Conservation (phyloP, 192 early-diverging fungal genomes). For the Umbelopsis vinacea region DNA sequence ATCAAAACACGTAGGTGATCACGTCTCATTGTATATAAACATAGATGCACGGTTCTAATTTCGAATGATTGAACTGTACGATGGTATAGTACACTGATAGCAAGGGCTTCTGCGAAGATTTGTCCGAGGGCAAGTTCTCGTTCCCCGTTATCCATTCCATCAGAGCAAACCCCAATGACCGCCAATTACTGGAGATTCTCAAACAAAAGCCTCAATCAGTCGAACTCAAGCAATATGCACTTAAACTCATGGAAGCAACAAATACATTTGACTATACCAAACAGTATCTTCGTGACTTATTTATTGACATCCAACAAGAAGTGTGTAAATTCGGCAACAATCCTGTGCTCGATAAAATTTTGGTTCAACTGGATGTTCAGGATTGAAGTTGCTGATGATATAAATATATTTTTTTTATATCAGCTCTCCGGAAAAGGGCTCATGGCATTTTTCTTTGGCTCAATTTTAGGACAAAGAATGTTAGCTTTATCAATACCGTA, state of each 20-base stretch:
- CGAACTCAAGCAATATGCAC: slow-evolving; percentile 80
- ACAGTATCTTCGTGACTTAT: slow-evolving; percentile 54
- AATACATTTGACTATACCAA: slow-evolving; percentile 71
- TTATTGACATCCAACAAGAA: slow-evolving; percentile 58
- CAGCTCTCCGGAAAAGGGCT: not conserved
- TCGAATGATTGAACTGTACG: not conserved
- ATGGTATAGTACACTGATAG: slow-evolving; percentile 66
- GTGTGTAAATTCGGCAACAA: slow-evolving; percentile 75
- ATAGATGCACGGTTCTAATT: not conserved
- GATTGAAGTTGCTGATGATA: not conserved
- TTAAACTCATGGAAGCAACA: slow-evolving; percentile 69
- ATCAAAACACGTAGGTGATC: slow-evolving; percentile 44
- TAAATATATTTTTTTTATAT: not conserved
- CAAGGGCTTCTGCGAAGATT: slow-evolving; percentile 91
- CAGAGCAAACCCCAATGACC: slow-evolving; percentile 41
- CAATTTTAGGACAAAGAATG: too few species aligned
- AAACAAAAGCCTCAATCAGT: slow-evolving; percentile 71
- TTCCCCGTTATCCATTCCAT: slow-evolving; percentile 84
- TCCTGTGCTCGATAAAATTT: slow-evolving; percentile 54
- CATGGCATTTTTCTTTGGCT: too few species aligned
- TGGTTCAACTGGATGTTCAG: slow-evolving; percentile 42
- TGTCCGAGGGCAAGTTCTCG: slow-evolving; percentile 93
- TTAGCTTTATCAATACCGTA: too few species aligned
- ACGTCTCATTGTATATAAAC: too few species aligned
- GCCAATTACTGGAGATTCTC: slow-evolving; percentile 74